Conservation (phyloP, 2,329 filamentous ascomycete genomes). For the Sporothrix curviconia region DNA sequence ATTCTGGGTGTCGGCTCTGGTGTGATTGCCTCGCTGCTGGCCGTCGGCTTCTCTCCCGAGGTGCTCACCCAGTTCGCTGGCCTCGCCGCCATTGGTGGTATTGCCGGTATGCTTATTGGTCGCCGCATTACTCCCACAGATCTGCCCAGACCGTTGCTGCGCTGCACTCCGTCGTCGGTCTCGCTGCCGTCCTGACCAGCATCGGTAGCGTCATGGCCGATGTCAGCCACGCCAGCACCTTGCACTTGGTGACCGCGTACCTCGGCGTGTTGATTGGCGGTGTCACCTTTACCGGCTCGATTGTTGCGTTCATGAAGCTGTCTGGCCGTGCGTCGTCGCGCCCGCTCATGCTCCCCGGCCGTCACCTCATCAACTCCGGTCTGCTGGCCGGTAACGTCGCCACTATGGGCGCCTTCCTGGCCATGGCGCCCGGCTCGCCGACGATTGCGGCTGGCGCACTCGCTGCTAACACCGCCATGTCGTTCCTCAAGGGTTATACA, state of each 20-base stretch:
- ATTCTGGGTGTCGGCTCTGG: slow-evolving; percentile 80
- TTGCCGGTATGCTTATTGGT: slow-evolving; percentile 67
- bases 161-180: slow-evolving; percentile 81
- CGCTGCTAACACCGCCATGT: slow-evolving; percentile 67
- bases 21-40: slow-evolving; percentile 73
- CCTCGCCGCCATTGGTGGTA: slow-evolving; percentile 64
- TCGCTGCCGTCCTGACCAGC: slow-evolving; percentile 81
- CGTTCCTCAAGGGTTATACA: slow-evolving; percentile 80
- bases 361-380: slow-evolving; percentile 67
- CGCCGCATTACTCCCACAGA: slow-evolving; percentile 83
- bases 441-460: slow-evolving; percentile 72
- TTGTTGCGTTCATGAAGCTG: slow-evolving; percentile 84
- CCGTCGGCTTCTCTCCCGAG: slow-evolving; percentile 72
- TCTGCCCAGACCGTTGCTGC: slow-evolving; percentile 82
- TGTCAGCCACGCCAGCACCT: slow-evolving; percentile 61
- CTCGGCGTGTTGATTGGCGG: slow-evolving; percentile 81
- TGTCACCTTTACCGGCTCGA: slow-evolving; percentile 84
- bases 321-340: slow-evolving; percentile 75
- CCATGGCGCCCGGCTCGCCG: slow-evolving; percentile 73
- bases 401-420: slow-evolving; percentile 77
- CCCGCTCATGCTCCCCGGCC: slow-evolving; percentile 64
- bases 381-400: slow-evolving; percentile 70
- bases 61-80: slow-evolving; percentile 73
- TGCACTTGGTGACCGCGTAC: slow-evolving; percentile 82
- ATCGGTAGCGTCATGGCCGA: slow-evolving; percentile 79